phyloP scores from a whole-genome alignment of 345 rosid genomes.

The sweet orange (Citrus sinensis) region DVS_A1.0 CM039168.1:2859001-2859500 shows the following conservation, averaged over 20 bases:
- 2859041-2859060: constrained; percentile 98
- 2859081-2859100: constrained; percentile 71
- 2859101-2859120: constrained; percentile 70
- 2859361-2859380: constrained; percentile 89
- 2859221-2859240: constrained; percentile 93
- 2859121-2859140: constrained; percentile 79
- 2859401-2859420: constrained; percentile 97
- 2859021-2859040: constrained; percentile 99
- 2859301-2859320: constrained; percentile 95
- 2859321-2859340: constrained; percentile 99
- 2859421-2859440: constrained; percentile 90
- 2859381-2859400: constrained; percentile 94
- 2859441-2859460: constrained; percentile 96
- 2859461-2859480: constrained; percentile 86
- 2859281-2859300: constrained; percentile 92
- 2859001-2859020: constrained; percentile 99
- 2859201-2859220: constrained; percentile 93
- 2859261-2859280: constrained; percentile 96
- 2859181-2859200: constrained; percentile 85
- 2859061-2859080: constrained; percentile 95
- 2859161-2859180: constrained; percentile 67
- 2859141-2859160: constrained; percentile 82
- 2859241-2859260: constrained; percentile 89
- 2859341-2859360: constrained; percentile 71
- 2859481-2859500: constrained; percentile 88